Base-by-base conservation (phyloP, 352 stramenopile species). In the Phytopythium boreale region DNA sequence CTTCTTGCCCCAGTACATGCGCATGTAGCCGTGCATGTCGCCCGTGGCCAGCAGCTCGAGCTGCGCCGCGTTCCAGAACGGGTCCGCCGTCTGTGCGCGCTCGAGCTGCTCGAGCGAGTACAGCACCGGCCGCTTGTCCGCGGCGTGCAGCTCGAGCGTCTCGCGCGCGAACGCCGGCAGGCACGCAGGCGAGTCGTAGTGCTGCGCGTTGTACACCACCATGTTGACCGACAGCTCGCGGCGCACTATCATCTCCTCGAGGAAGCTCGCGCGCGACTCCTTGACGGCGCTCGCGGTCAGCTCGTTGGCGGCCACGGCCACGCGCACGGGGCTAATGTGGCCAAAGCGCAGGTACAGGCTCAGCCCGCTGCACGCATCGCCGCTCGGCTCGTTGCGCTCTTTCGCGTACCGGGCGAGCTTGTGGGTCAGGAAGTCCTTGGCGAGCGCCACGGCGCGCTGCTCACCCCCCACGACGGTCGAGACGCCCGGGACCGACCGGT, bases 1-100 rank as follows among this genome's bases (percentile, higher is more conserved):
- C 74, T 99, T 99, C 79, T 98, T 98, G 44, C 91, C 97, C 98
- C 98, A 99, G 79, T 99, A 99, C 98, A 99, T 99, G 56, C 97
- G 90, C 85, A 96, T 93, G 72, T 93, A 96, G 68, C 87, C 85
- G 68, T 95, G 86, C 84, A 95, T 93, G 49, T 97, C 97, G 27
- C 97, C 98, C 50, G 96, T 93, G 47, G 84, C 68, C 6, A 99
- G 87, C 59, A 99, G 75, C 69, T 99, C 93, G 20, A 98, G 68
- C 75, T 99, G 97, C 24, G 97, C 97, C 4, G 97, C 97, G 74
- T 99, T 99, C 98, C 98, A 99, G 61, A 98, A 92, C 61, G 96
- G 90, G 73, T 99, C 98, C 60, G 96, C 93, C 0, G 97, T 99
- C 66, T 87, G 72, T n/a, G 70, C 96, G 7, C 69, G 60, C 66